These are phyloP conservation scores for Eucalyptus grandis DNA, from an alignment of 345 rosid genomes.

Conservation along the genomic window DNA sequence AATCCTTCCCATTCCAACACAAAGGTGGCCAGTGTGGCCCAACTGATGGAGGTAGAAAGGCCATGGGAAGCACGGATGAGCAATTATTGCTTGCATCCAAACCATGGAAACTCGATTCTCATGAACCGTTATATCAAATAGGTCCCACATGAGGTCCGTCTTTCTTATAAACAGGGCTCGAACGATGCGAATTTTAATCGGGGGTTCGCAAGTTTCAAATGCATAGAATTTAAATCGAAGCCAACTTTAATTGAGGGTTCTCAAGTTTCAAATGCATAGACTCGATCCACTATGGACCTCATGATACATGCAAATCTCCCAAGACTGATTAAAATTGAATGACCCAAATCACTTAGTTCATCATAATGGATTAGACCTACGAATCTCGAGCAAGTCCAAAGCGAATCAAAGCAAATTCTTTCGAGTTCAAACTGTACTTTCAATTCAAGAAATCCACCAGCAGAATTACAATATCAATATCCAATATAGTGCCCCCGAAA, in stretches of 20 bases:
- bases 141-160: background rate
- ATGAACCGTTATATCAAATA: rapidly evolving
- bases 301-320: background rate
- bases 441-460: background rate
- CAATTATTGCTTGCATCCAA: background rate
- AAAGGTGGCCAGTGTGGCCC: background rate
- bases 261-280: background rate
- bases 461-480: background rate
- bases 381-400: too few relatives aligned
- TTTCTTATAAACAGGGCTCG: background rate
- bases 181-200: background rate
- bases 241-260: background rate
- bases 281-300: rapidly evolving
- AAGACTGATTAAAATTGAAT: background rate
- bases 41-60: background rate
- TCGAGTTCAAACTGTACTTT: background rate
- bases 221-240: too few relatives aligned
- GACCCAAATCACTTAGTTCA: background rate
- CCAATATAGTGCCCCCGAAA: background rate
- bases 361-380: background rate
- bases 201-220: background rate
- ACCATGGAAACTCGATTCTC: too few relatives aligned
- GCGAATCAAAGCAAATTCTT: background rate
- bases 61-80: background rate
- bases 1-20: too few relatives aligned